Evolutionary conservation across 306 rosid genomes (phyloP), one percentile per base, ranked within the genome.

Genomic region (Vachellia collinsii): DNA sequence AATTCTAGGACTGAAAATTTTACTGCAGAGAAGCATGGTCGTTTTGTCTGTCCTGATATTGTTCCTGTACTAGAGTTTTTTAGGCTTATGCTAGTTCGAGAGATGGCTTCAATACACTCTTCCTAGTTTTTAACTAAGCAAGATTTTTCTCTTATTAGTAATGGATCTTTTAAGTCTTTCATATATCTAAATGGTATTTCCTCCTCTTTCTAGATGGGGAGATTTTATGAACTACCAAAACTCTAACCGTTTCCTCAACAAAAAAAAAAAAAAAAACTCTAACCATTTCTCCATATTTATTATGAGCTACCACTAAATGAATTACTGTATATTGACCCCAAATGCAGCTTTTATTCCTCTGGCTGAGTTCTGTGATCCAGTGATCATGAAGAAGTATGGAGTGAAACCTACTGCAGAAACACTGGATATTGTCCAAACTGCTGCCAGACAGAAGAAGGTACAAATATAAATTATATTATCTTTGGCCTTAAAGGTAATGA

Each of bases 311-410:
- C 29, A 43, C 7, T 80, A 1, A 53, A 41, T 53, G 25, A 22
- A 34, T 54, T 53, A 13, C 43, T 16, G 41, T 22, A 5, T 59
- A 12, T 72, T 66, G 72, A 74, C 10, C 23, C 19, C 43, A 25
- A 25, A 79, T 80, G 88, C 87, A 95, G 99, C 99, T 69, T 84
- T 93, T 7, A 88, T 88, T 42, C 99, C 98, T 77, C 39, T 89
- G 16, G 12, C 17, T 34, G 96, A 95, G 59, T 88, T 93, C 29
- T 75, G 83, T 47, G 91, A 95, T 59, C 79, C 87, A 29, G 66
- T 42, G 8, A 12, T 74, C 14, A 64, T 84, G 91, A 91, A 91
- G 88, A 95, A 75, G 88, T 95, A 93, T 78, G 96, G 88, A 64
- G 11, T 93, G 39, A 81, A 81, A 71, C 85, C 87, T 16, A 83